These are phyloP conservation scores for Xylaria sp. DNA, from an alignment of 2,329 filamentous ascomycete species.

Conservation along the genomic window DNA sequence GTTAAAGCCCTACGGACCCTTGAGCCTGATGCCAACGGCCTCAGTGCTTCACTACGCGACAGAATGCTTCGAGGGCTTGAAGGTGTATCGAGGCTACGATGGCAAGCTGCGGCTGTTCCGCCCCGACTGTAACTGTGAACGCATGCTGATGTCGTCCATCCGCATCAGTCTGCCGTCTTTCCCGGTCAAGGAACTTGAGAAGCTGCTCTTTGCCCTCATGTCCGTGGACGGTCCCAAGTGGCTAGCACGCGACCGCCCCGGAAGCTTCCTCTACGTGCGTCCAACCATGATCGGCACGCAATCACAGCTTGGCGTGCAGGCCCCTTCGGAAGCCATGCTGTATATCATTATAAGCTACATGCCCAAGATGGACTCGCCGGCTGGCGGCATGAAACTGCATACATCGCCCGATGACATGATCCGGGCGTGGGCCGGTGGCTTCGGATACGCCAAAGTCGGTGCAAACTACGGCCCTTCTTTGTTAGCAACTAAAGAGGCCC, in stretches of 20 bases:
- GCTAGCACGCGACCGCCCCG: constrained; percentile 76
- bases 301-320: constrained; percentile 81
- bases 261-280: constrained; percentile 83
- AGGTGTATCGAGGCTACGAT: constrained; percentile 77
- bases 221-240: constrained; percentile 80
- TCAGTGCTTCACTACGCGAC: constrained; percentile 80
- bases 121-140: constrained; percentile 69
- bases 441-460: constrained; percentile 91
- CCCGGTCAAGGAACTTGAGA: constrained; percentile 69
- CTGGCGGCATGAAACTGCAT: constrained; percentile 76
- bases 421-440: constrained; percentile 92
- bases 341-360: constrained; percentile 79
- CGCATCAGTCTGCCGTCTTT: constrained; percentile 75
- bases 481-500: constrained; percentile 80
- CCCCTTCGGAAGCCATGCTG: constrained; percentile 85
- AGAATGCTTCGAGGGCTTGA: constrained; percentile 79
- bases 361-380: constrained; percentile 64
- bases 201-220: constrained; percentile 73
- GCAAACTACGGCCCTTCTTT: constrained; percentile 92
- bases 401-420: constrained; percentile 85
- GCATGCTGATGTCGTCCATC: constrained; percentile 60
- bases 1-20: constrained; percentile 72
- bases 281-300: constrained; percentile 89
- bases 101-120: constrained; percentile 74
- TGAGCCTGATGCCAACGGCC: constrained; percentile 75